These are phyloP conservation scores for Paramyrothecium sp. DNA, from an alignment of 2,329 filamentous ascomycete genomes.

Conservation along the genomic window DNA sequence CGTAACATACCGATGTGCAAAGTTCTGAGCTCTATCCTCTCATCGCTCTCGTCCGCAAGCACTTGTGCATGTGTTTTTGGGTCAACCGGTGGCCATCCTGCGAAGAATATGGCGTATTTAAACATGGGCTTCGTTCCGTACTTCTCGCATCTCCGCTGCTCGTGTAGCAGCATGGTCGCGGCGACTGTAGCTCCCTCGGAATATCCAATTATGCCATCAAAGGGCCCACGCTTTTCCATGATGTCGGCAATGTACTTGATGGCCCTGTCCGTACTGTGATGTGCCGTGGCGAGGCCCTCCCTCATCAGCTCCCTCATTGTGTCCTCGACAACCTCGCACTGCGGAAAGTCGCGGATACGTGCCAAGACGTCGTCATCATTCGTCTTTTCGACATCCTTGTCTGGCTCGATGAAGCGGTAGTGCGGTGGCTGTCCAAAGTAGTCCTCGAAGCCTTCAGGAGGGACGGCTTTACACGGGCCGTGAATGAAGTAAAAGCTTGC, in stretches of 20 bases:
- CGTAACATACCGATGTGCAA: slow-evolving; percentile 37
- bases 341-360: slow-evolving; percentile 53
- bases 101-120: slow-evolving; percentile 51
- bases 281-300: slow-evolving; percentile 11
- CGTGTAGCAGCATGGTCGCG: slow-evolving; percentile 50
- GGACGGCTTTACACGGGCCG: slow-evolving; percentile 46
- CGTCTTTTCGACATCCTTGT: slow-evolving; percentile 31
- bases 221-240: not conserved
- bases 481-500: slow-evolving; percentile 48
- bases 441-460: slow-evolving; percentile 53
- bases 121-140: slow-evolving; percentile 32
- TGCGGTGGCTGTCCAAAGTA: slow-evolving; percentile 57
- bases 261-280: slow-evolving; percentile 9
- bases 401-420: slow-evolving; percentile 52
- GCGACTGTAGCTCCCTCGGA: slow-evolving; percentile 59
- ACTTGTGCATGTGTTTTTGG: slow-evolving; percentile 35
- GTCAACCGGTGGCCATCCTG: slow-evolving; percentile 52
- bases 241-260: not conserved
- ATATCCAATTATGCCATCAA: slow-evolving; percentile 54
- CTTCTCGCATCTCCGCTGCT: slow-evolving; percentile 35
- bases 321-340: slow-evolving; percentile 51
- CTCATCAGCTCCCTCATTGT: slow-evolving; percentile 51
- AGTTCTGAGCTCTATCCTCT: slow-evolving; percentile 49
- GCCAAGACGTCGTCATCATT: slow-evolving; percentile 43
- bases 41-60: slow-evolving; percentile 48